phyloP scores from a whole-genome alignment of 83 land plant species.

The Picea abies region DNA sequence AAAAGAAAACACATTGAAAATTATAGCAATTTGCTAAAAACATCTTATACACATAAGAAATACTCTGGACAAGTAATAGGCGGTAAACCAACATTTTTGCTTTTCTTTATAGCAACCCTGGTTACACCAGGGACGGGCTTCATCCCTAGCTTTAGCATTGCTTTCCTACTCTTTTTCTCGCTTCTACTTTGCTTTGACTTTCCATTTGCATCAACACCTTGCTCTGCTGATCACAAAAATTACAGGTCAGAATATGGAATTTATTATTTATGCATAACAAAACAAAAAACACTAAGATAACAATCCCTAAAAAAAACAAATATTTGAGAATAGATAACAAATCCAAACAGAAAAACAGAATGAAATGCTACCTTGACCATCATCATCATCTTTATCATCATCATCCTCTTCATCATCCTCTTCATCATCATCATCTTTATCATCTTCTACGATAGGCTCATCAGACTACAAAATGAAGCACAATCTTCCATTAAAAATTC shows the following conservation, averaged over 20 bases:
- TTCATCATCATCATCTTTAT: constrained; percentile 57
- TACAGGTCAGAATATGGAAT: not conserved
- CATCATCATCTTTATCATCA: constrained; percentile 54
- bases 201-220: constrained; percentile 49
- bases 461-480: constrained; percentile 36
- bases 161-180: constrained; percentile 95
- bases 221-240: constrained; percentile 21
- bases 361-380: constrained; percentile 32
- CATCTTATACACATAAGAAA: not conserved
- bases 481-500: not conserved
- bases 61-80: not conserved
- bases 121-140: constrained; percentile 89
- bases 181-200: constrained; percentile 93
- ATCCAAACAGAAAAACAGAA: not conserved
- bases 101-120: constrained; percentile 88
- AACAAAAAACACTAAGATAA: not conserved
- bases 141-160: constrained; percentile 96
- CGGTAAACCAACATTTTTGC: constrained; percentile 67
- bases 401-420: constrained; percentile 59
- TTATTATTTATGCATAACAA: not conserved
- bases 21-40: not conserved
- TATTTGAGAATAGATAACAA: not conserved
- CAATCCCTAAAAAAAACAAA: not conserved
- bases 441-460: constrained; percentile 63
- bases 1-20: constrained; percentile 5